Evolutionary conservation across 1,139 yeast species (phyloP).

Genomic region (Geotrichum restrictum): DNA sequence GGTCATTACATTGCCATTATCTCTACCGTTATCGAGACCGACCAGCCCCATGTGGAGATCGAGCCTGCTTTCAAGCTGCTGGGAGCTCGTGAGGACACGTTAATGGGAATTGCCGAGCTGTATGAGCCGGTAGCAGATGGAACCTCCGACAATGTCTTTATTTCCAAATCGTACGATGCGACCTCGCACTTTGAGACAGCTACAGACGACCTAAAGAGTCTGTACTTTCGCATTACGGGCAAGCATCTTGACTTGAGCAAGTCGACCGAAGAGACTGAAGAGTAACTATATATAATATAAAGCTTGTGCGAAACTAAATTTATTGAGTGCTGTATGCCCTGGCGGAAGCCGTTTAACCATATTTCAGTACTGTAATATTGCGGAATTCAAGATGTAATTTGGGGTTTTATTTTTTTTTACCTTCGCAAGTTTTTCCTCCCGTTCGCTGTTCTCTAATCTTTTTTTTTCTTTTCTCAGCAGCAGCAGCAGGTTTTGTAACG

Average conservation of each 20-base stretch:
- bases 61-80: slow-evolving; percentile 91
- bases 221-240: slow-evolving; percentile 87
- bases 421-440: background rate
- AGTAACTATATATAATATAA: background rate
- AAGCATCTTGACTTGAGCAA: slow-evolving; percentile 83
- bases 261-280: slow-evolving; percentile 54
- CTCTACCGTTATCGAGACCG: slow-evolving; percentile 92
- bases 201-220: slow-evolving; percentile 94
- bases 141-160: slow-evolving; percentile 66
- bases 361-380: slow-evolving; percentile 3
- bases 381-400: too few species aligned
- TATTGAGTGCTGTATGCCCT: background rate
- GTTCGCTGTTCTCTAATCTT: background rate
- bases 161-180: slow-evolving; percentile 89
- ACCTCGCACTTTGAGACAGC: slow-evolving; percentile 93
- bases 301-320: background rate
- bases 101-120: slow-evolving; percentile 91
- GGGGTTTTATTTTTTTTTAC: too few species aligned
- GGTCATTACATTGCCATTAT: slow-evolving; percentile 91
- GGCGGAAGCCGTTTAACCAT: background rate
- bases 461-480: too few species aligned
- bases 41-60: slow-evolving; percentile 84
- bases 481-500: too few species aligned
- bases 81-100: slow-evolving; percentile 74
- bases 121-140: slow-evolving; percentile 89